A percentile compares a stretch with the other conserved stretches of the same genome.
phyloP scores from a whole-genome alignment of 2,329 filamentous ascomycete species.

The Aureobasidium namibiae region DNA sequence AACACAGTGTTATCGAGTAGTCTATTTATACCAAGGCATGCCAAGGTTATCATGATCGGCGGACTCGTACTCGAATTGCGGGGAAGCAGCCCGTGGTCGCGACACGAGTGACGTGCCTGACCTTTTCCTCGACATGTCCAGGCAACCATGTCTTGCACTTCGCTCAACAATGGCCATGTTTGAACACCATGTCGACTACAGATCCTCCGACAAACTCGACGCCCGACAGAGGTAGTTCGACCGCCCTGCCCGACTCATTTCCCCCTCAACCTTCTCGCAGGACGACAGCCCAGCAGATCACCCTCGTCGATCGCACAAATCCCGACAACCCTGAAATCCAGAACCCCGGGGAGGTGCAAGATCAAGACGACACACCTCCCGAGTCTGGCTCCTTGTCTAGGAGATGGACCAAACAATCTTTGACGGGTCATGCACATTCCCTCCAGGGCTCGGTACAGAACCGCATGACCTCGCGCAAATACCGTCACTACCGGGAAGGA shows the following conservation, averaged over 20 bases:
- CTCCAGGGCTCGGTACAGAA: conserved; percentile 3
- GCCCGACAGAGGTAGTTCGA: background rate
- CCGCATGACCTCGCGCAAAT: conserved; percentile 15
- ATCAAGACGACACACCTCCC: conserved; percentile 30
- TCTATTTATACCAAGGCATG: too few relatives aligned
- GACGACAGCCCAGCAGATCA: conserved; percentile 57
- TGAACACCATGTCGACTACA: background rate
- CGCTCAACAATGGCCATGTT: background rate
- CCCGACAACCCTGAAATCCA: conserved; percentile 4
- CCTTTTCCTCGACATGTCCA: background rate
- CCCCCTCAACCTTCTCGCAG: conserved; percentile 28
- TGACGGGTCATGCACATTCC: conserved; percentile 6
- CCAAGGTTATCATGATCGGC: too few relatives aligned
- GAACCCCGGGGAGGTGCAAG: conserved; percentile 10
- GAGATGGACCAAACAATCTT: conserved; percentile 20
- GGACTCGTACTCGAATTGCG: too few relatives aligned
- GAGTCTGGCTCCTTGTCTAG: conserved; percentile 15
- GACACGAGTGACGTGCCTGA: background rate
- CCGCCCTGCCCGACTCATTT: background rate
- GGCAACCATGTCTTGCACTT: background rate
- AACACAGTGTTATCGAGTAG: too few relatives aligned
- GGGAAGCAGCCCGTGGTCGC: too few relatives aligned
- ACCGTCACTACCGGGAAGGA: conserved; percentile 18
- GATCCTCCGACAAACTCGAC: background rate
- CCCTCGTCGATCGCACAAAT: conserved; percentile 51